Percentiles rank a stretch among this genome's conserved stretches.
Conservation (phyloP, 2,329 filamentous ascomycete species). For the Polychaeton citri region DNA sequence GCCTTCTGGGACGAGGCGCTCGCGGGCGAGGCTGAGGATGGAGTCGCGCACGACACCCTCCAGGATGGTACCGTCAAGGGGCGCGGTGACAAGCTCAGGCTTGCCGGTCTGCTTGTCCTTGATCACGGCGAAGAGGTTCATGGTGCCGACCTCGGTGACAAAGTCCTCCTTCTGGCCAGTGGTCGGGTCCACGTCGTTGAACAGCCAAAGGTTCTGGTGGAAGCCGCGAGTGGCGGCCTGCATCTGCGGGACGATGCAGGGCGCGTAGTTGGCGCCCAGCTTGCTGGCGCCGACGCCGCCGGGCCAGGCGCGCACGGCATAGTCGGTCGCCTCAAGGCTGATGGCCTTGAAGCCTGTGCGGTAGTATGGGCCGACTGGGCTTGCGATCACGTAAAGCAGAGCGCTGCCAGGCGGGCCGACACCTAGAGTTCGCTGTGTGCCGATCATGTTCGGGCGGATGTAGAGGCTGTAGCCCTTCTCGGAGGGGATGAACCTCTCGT, state of each 20-base stretch:
- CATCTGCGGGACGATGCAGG: conserved; percentile 91
- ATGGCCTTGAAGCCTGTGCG: conserved; percentile 97
- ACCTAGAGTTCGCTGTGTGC: conserved; percentile 86
- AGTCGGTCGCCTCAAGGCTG: conserved; percentile 87
- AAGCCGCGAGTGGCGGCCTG: conserved; percentile 82
- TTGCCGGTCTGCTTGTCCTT: conserved; percentile 76
- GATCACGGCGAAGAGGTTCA: conserved; percentile 91
- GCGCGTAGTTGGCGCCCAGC: conserved; percentile 97
- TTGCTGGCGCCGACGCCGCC: conserved; percentile 97
- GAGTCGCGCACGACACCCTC: conserved; percentile 91
- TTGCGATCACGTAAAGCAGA: conserved; percentile 87
- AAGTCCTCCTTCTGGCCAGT: conserved; percentile 54
- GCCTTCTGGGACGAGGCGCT: conserved; percentile 70
- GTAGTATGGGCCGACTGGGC: conserved; percentile 94
- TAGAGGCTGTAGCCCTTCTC: conserved; percentile 82
- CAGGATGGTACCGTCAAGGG: conserved; percentile 89
- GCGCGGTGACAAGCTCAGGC: conserved; percentile 88
- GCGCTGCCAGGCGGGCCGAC: conserved; percentile 86
- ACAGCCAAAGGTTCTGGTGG: conserved; percentile 98
- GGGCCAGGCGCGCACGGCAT: conserved; percentile 93
- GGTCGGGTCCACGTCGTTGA: conserved; percentile 48
- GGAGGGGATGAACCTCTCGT: conserved; percentile 74
- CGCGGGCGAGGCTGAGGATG: conserved; percentile 70
- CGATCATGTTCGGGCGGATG: conserved; percentile 91
- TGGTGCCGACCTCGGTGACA: conserved; percentile 93